phyloP scores from a whole-genome alignment of 345 rosid genomes.

The Triadica sebifera region DNA sequence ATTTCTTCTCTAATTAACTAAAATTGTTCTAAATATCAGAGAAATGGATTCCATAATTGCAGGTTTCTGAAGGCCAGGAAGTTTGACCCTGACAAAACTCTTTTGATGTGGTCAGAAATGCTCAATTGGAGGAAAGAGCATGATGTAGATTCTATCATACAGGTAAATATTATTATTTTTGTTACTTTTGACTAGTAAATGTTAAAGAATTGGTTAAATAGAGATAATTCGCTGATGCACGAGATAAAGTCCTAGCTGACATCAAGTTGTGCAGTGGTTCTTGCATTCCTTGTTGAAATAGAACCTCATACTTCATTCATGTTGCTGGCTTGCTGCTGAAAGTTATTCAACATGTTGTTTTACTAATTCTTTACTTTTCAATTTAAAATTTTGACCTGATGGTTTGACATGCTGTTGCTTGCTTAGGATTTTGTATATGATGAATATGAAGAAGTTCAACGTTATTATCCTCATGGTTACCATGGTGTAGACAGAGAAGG shows the following conservation, averaged over 20 bases:
- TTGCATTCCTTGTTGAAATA: constrained; percentile 3
- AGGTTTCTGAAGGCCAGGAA: constrained; percentile 91
- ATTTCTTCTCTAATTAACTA: neutral
- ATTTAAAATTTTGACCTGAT: constrained; percentile 4
- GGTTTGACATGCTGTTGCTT: constrained; percentile 12
- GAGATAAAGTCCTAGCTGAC: constrained; percentile 9
- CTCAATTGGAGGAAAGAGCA: constrained; percentile 83
- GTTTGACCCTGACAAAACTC: constrained; percentile 72
- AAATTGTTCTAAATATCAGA: constrained; percentile 2
- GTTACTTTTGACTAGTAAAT: constrained; percentile 6
- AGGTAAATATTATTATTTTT: constrained; percentile 58
- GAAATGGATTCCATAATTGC: constrained; percentile 16
- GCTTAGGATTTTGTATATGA: constrained; percentile 82
- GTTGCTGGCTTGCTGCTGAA: constrained; percentile 10
- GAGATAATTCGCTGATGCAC: constrained; percentile 14
- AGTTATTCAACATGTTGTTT: neutral
- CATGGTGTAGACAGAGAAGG: constrained; percentile 95
- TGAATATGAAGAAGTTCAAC: constrained; percentile 75
- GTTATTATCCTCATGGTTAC: constrained; percentile 88
- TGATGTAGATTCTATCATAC: constrained; percentile 67
- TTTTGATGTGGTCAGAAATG: constrained; percentile 95
- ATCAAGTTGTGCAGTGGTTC: constrained; percentile 4
- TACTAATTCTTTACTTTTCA: neutral
- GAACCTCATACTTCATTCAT: neutral
- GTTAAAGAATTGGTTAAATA: neutral